Conservation (phyloP, 176 grass and related monocot species). For the Ensete ventricosum region DNA sequence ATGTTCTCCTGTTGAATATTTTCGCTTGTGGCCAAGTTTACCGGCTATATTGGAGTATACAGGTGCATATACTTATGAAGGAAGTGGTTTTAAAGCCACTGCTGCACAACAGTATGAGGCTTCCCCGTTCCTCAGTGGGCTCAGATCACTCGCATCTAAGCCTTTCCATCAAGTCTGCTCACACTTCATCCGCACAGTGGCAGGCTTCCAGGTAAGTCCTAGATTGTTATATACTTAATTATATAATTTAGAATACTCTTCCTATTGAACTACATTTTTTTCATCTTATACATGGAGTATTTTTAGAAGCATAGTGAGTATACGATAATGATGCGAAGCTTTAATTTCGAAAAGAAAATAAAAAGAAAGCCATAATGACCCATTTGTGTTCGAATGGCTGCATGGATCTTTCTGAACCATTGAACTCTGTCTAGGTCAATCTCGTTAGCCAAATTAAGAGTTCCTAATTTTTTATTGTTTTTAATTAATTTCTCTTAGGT, state of each 20-base stretch:
- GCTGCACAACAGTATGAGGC: constrained; percentile 93
- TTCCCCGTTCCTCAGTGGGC: constrained; percentile 82
- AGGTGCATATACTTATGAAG: constrained; percentile 88
- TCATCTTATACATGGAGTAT: not conserved
- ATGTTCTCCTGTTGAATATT: constrained; percentile 88
- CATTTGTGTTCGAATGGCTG: too few species aligned
- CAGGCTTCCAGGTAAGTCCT: constrained; percentile 86
- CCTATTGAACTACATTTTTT: not conserved
- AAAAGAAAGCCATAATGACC: not conserved
- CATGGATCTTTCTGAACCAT: too few species aligned
- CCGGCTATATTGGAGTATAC: constrained; percentile 90
- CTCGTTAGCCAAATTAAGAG: too few species aligned
- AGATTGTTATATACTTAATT: not conserved
- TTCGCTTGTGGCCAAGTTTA: constrained; percentile 87
- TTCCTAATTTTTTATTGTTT: too few species aligned
- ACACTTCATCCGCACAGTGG: constrained; percentile 90
- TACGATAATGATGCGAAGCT: not conserved
- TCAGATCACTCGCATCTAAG: constrained; percentile 70
- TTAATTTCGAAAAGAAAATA: too few species aligned
- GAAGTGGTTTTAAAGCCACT: constrained; percentile 97
- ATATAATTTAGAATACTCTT: not conserved
- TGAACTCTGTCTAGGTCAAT: too few species aligned
- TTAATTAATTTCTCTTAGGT: not conserved
- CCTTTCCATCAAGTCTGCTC: constrained; percentile 98
- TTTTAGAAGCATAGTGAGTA: not conserved